Base-by-base conservation (phyloP, 768 basidiomycete genomes). In the Strobilomyces dryophilus region DNA sequence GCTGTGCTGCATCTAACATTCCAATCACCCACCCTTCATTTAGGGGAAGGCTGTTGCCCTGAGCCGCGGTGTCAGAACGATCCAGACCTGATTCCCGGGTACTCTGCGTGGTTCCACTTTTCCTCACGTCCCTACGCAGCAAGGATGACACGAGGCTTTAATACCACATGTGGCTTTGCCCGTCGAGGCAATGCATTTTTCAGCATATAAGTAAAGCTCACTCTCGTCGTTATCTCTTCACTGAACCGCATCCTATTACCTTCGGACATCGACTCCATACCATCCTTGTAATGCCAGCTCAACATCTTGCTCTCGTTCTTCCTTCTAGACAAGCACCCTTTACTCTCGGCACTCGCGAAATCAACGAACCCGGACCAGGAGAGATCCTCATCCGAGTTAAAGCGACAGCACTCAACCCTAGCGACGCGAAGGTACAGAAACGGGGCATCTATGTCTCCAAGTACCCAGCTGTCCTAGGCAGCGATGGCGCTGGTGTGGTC, bases 401-500 rank as follows among this genome's bases (percentile, higher is more conserved):
- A 40, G 70, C 81, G 5, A 72, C 77, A 0, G 74, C 76, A 3
- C 64, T 82, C 45, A 81, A 82, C 55, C 82, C 82, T 2, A 71
- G 74, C 14, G 82, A 83, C 54, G 79, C 78, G 65, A 79, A 79
- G 60, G 70, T 80, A 26, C 77, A 77, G 51, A 72, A 65, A 45
- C 68, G 67, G 45, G 73, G 71, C 2, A 57, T 69, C 26, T 71
- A 72, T 49, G 61, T 75, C 37, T 68, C 71, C 21, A 57, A 70
- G 17, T 82, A 67, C 55, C 82, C 78, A 12, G 73, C 73, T 5
- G 65, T 82, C 2, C 52, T 78, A 0, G 82, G 82, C 1, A 67
- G 62, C 9, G 82, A 84, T 47, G 69, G 72, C 32, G 76, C 82
- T 37, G 83, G 83, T 5, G 72, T 75, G 1, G 75, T 84, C 7